Evolutionary conservation across 192 early-diverging fungal species (phyloP).

Genomic region (Podochytrium sp.): DNA sequence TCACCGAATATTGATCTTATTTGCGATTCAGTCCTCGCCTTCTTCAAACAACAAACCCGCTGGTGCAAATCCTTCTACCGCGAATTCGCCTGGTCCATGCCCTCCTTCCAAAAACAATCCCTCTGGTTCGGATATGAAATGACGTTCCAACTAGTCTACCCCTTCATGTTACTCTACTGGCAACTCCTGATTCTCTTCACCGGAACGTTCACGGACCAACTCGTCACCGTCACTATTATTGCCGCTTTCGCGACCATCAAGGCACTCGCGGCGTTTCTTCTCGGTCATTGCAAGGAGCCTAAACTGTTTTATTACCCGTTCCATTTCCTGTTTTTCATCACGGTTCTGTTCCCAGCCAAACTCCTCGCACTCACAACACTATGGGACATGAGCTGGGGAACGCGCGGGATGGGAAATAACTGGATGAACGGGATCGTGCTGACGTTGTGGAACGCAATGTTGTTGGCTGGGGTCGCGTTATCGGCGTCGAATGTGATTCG

Average conservation of each 20-base stretch:
- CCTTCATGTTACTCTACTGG: constrained; percentile 52
- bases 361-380: constrained; percentile 57
- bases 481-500: neutral
- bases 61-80: constrained; percentile 70
- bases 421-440: neutral
- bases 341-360: constrained; percentile 61
- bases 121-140: constrained; percentile 66
- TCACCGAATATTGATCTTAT: too few species aligned
- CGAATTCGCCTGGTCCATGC: constrained; percentile 54
- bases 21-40: constrained; percentile 60
- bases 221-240: neutral
- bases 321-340: constrained; percentile 55
- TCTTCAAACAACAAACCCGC: constrained; percentile 66
- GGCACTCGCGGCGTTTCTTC: neutral
- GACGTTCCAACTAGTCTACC: constrained; percentile 62
- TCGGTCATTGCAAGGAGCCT: constrained; percentile 11
- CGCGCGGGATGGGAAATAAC: constrained; percentile 9
- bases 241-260: neutral
- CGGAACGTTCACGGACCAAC: neutral
- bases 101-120: constrained; percentile 55
- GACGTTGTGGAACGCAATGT: neutral
- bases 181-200: constrained; percentile 11
- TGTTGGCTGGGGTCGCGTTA: neutral
- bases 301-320: constrained; percentile 53
- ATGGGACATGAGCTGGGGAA: constrained; percentile 67